Evolutionary conservation across 192 early-diverging fungal genomes (phyloP).

Genomic region (Coemansia sp.): DNA sequence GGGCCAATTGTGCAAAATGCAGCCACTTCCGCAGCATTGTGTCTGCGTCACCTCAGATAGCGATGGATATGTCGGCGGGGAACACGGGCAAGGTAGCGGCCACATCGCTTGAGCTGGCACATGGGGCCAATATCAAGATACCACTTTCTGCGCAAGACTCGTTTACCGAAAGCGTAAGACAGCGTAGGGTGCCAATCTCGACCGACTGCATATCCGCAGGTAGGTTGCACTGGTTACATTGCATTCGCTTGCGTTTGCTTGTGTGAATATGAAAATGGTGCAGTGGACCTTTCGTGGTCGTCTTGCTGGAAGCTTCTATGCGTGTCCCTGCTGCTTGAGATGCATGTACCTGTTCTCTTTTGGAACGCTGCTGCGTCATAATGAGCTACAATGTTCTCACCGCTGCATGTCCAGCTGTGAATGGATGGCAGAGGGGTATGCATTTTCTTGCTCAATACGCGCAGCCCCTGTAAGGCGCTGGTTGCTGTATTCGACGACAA

Average conservation of each 20-base stretch:
- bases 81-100: slow-evolving; percentile 45
- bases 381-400: not conserved
- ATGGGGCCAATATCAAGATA: slow-evolving; percentile 47
- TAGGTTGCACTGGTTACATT: slow-evolving; percentile 22
- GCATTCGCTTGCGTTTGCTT: not conserved
- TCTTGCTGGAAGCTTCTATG: not conserved
- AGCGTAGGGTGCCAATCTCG: slow-evolving; percentile 19
- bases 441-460: slow-evolving; percentile 1
- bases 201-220: slow-evolving; percentile 36
- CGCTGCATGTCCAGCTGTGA: slow-evolving; percentile 1
- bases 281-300: not conserved
- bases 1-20: slow-evolving; percentile 25
- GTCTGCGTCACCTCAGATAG: slow-evolving; percentile 48
- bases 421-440: not conserved
- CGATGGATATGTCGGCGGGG: slow-evolving; percentile 46
- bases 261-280: slow-evolving; percentile 4
- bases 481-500: not conserved
- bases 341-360: not conserved
- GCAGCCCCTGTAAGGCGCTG: not conserved
- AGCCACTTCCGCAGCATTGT: slow-evolving; percentile 39
- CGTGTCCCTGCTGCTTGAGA: not conserved
- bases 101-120: slow-evolving; percentile 37
- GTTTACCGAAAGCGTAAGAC: slow-evolving; percentile 30
- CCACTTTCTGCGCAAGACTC: slow-evolving; percentile 49
- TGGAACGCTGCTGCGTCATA: not conserved